Conservation (phyloP, 2,329 filamentous ascomycete species). For the Fonsecaea pedrosoi region DNA sequence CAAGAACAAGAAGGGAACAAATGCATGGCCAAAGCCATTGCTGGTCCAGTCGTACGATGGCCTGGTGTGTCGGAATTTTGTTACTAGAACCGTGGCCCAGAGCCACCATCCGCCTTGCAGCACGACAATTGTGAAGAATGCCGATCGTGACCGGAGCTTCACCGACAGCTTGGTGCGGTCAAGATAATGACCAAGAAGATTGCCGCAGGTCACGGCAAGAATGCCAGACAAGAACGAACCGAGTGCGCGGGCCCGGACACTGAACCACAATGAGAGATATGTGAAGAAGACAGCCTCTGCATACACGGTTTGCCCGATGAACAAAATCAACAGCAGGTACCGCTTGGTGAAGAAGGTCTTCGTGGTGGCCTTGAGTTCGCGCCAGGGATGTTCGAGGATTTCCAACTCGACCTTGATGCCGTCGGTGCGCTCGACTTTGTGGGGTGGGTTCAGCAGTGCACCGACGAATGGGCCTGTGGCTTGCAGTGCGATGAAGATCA, state of each 20-base stretch:
- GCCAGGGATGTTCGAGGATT: slow-evolving; percentile 63
- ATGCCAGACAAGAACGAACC: slow-evolving; percentile 75
- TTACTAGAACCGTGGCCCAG: slow-evolving; percentile 71
- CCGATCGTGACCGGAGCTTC: slow-evolving; percentile 59
- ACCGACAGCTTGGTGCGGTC: slow-evolving; percentile 64
- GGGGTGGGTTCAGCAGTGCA: slow-evolving; percentile 66
- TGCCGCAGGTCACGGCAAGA: slow-evolving; percentile 69
- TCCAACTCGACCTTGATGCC: slow-evolving; percentile 66
- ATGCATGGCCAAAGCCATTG: slow-evolving; percentile 68
- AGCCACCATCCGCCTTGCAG: slow-evolving; percentile 70
- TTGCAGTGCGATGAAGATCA: slow-evolving; percentile 75
- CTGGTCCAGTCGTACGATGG: slow-evolving; percentile 72
- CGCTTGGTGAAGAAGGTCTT: slow-evolving; percentile 66
- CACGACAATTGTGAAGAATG: slow-evolving; percentile 55
- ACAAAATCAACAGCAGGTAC: slow-evolving; percentile 69
- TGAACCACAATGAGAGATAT: slow-evolving; percentile 72
- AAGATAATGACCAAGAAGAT: slow-evolving; percentile 68
- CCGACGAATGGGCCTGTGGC: slow-evolving; percentile 69
- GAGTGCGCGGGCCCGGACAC: slow-evolving; percentile 70
- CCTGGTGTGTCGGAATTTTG: slow-evolving; percentile 62
- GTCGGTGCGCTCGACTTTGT: slow-evolving; percentile 69
- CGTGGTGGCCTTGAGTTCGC: slow-evolving; percentile 66
- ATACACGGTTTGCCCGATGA: slow-evolving; percentile 75
- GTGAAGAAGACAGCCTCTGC: slow-evolving; percentile 76
- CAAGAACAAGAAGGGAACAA: slow-evolving; percentile 71